phyloP scores from a whole-genome alignment of 2,329 filamentous ascomycete genomes.

The Beauveria sp. region DNA sequence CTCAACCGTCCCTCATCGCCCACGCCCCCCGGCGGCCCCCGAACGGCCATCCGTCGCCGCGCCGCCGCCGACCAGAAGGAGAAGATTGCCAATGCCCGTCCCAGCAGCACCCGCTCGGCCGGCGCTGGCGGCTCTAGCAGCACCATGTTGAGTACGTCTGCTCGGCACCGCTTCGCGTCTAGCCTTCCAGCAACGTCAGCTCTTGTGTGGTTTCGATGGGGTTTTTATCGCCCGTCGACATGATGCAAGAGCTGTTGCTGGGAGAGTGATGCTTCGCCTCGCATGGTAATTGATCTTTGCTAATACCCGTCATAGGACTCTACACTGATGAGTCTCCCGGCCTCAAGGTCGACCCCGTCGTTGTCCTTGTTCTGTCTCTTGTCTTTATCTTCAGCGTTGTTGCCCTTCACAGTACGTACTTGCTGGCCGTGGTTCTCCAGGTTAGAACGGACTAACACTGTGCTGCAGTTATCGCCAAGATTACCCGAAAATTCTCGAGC shows the following conservation, averaged over 20 bases:
- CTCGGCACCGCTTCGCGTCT: neutral
- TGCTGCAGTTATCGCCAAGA: conserved; percentile 77
- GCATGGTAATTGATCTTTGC: neutral
- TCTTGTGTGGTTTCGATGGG: neutral
- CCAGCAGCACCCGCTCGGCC: conserved; percentile 84
- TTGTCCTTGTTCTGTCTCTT: conserved; percentile 90
- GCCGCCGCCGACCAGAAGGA: conserved; percentile 97
- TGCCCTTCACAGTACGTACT: conserved; percentile 79
- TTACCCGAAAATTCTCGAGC: conserved; percentile 79
- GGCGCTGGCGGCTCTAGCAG: conserved; percentile 93
- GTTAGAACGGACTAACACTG: conserved; percentile 1
- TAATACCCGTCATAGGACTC: conserved; percentile 51
- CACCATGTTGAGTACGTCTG: conserved; percentile 87
- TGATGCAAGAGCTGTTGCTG: neutral
- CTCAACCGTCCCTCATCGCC: conserved; percentile 77
- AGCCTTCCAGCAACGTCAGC: no score
- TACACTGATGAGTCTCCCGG: conserved; percentile 98
- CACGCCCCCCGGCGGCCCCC: conserved; percentile 83
- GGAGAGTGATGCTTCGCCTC: neutral
- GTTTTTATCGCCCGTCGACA: neutral
- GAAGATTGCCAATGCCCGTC: conserved; percentile 87
- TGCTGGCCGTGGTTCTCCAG: neutral
- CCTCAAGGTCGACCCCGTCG: conserved; percentile 94
- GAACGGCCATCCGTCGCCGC: conserved; percentile 89
- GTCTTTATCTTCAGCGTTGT: conserved; percentile 99